Base-by-base conservation (phyloP, 345 rosid genomes). In the Gynandropsis gynandra region DNA sequence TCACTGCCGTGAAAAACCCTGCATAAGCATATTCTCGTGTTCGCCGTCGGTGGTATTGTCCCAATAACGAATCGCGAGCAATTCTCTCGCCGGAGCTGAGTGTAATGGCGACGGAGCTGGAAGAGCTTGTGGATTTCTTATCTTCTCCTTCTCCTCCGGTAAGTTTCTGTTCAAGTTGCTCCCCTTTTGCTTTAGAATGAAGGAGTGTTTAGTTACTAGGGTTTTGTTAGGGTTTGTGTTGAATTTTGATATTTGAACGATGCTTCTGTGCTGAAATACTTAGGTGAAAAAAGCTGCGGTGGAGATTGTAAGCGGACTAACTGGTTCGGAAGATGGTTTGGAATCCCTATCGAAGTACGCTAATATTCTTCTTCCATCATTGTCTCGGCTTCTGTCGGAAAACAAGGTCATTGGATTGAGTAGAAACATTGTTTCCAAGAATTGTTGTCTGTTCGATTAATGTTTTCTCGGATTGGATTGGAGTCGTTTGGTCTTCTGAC, bases 261-360 rank as follows among this genome's bases (percentile, higher is more conserved):
- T 24, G 29, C 5, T 5, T 29, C 1, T 11, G 13, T 32, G 44
- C 31, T 10, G 48, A 20, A 58, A 38, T 6, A 58, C 61, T 37
- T 47, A 86, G 98, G 81, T 86, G 73, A 80, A 75, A 80, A 83
- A 90, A 73, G 94, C 84, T 9, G 92, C 96, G 6, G 85, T 83
- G 40, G 87, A 78, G 58, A 80, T 86, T 39, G 95, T 82, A 56
- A 72, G 83, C 43, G 95, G 83, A 35, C 73, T 87, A 69, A 84
- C 95, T 15, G 96, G 98, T 7, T 87, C 89, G 0, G 85, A 90
- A 19, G 92, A 90, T 54, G 95, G 92, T 20, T 59, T 80, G 54
- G 73, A 69, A 48, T 76, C 97, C 50, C 92, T 90, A 9, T 69
- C 77, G 15, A 58, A 56, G 12, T 67, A 79, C 61, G 75, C 89